phyloP scores from a whole-genome alignment of 768 basidiomycete species.

The Mycena kentingensis region DNA sequence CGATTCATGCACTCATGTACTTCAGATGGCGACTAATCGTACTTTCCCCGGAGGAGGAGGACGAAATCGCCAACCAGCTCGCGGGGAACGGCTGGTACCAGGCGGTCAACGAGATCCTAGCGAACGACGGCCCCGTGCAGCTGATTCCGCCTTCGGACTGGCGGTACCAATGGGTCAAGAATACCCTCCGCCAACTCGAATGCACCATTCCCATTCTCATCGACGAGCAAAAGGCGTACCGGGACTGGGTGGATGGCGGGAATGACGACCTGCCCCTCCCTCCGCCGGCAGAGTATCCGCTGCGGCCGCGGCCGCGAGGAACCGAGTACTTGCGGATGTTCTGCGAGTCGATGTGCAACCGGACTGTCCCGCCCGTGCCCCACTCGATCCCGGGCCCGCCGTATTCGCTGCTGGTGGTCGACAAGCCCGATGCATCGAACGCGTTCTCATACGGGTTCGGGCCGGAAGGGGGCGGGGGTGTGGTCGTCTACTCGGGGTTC shows the following conservation, averaged over 20 bases:
- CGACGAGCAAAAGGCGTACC: slow-evolving; percentile 54
- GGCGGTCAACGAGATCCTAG: slow-evolving; percentile 78
- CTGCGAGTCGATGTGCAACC: slow-evolving; percentile 51
- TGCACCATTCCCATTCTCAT: slow-evolving; percentile 67
- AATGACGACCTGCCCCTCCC: slow-evolving; percentile 63
- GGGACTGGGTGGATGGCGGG: slow-evolving; percentile 57
- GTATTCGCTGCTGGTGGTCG: slow-evolving; percentile 87
- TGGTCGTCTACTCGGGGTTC: slow-evolving; percentile 94
- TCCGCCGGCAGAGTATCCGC: slow-evolving; percentile 79
- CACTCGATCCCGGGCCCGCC: slow-evolving; percentile 78
- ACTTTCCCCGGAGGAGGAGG: slow-evolving; percentile 91
- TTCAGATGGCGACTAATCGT: slow-evolving; percentile 83
- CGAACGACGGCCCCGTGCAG: slow-evolving; percentile 58
- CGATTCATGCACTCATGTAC: background rate
- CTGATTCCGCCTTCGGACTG: slow-evolving; percentile 80
- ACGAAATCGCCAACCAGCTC: slow-evolving; percentile 80
- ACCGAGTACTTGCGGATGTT: slow-evolving; percentile 67
- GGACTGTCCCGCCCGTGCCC: slow-evolving; percentile 43
- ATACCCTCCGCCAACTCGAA: slow-evolving; percentile 79
- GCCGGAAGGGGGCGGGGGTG: slow-evolving; percentile 85
- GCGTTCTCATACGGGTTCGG: slow-evolving; percentile 97
- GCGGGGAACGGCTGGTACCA: slow-evolving; percentile 85
- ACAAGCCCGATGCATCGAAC: slow-evolving; percentile 80
- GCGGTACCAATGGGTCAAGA: slow-evolving; percentile 86
- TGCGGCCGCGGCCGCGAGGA: slow-evolving; percentile 81